Conservation (phyloP, 768 basidiomycete species). For the Filobasidium wieringae region DNA sequence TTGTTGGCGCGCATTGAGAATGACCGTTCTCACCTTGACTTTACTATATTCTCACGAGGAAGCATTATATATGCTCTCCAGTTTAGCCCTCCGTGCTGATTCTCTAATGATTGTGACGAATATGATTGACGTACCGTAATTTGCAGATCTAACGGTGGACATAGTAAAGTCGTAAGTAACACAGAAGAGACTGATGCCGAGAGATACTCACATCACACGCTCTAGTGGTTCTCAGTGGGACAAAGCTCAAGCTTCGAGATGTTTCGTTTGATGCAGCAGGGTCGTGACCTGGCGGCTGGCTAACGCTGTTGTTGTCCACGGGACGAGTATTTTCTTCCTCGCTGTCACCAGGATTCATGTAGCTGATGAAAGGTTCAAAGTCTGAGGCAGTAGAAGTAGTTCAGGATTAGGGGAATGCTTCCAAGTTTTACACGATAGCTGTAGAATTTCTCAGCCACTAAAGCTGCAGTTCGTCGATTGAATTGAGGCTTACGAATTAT, state of each 20-base stretch:
- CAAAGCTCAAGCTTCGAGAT: background rate
- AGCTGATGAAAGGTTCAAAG: too few relatives aligned
- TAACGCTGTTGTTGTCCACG: too few relatives aligned
- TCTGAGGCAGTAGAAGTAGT: too few relatives aligned
- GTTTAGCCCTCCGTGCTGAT: background rate
- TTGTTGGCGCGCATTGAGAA: background rate
- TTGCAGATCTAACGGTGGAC: conserved; percentile 8
- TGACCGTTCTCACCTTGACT: conserved; percentile 5
- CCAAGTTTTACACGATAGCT: too few relatives aligned
- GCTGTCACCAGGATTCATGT: too few relatives aligned
- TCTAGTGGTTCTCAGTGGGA: conserved; percentile 7
- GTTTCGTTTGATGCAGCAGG: too few relatives aligned
- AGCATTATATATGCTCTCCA: background rate
- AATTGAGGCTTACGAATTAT: too few relatives aligned
- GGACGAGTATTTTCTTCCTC: too few relatives aligned
- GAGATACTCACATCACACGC: conserved; percentile 13
- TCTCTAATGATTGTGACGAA: background rate
- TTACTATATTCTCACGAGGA: background rate
- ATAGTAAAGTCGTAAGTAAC: background rate
- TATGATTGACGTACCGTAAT: background rate
- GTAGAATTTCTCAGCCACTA: too few relatives aligned
- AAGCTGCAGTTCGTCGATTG: too few relatives aligned
- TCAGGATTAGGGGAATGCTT: too few relatives aligned
- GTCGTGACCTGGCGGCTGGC: too few relatives aligned
- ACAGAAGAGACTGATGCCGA: background rate